These are phyloP conservation scores for Solanum dulcamara DNA, from an alignment of 257 asterid species.

Conservation along the genomic window DNA sequence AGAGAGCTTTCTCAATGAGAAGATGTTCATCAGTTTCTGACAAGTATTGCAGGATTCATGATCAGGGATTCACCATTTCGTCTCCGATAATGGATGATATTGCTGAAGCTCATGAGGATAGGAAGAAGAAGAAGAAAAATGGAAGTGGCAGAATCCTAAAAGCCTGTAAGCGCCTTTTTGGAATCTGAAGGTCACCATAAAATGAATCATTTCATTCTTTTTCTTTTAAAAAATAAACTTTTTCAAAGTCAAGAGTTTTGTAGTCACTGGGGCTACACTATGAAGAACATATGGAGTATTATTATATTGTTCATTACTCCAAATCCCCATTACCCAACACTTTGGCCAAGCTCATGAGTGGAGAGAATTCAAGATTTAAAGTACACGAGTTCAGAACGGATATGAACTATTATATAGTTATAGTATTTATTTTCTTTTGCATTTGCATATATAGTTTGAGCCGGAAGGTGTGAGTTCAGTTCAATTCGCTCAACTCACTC, in stretches of 20 bases:
- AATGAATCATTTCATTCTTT: not conserved
- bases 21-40: conserved; percentile 42
- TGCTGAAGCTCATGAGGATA: not conserved
- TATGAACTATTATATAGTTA: not conserved
- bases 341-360: not conserved
- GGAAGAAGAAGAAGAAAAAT: not conserved
- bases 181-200: conserved; percentile 9
- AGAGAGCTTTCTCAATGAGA: conserved; percentile 21
- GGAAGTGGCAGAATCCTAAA: conserved; percentile 24
- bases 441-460: not conserved
- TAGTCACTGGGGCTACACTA: not conserved
- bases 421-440: not conserved
- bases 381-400: not conserved
- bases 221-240: not conserved
- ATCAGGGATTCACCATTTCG: conserved; percentile 18
- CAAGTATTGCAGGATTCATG: conserved; percentile 41
- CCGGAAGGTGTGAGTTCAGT: not conserved
- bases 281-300: not conserved
- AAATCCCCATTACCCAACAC: not conserved
- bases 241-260: not conserved
- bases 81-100: conserved; percentile 9
- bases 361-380: not conserved
- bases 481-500: not conserved
- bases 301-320: not conserved
- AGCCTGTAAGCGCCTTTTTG: conserved; percentile 39